Evolutionary conservation across 2,329 filamentous ascomycete genomes (phyloP).

Genomic region (Cadophora sp.): DNA sequence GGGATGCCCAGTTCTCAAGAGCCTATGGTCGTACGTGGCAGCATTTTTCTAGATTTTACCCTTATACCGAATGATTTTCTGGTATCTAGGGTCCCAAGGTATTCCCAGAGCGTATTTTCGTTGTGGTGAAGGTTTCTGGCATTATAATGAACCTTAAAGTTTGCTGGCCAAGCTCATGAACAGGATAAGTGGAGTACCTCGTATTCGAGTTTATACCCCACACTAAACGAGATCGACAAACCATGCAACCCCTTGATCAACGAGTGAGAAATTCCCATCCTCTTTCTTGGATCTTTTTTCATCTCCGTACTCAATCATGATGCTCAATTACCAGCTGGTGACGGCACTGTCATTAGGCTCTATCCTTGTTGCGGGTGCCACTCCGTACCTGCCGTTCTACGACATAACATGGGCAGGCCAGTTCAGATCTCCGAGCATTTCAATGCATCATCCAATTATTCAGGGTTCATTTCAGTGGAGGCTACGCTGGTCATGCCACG

Average conservation of each 20-base stretch:
- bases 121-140: too few relatives aligned
- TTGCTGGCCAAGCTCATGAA: not conserved
- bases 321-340: not conserved
- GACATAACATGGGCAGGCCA: not conserved
- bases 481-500: too few relatives aligned
- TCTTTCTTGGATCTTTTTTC: not conserved
- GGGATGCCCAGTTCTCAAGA: not conserved
- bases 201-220: not conserved
- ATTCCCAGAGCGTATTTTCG: too few relatives aligned
- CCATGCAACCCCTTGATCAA: not conserved
- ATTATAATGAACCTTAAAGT: too few relatives aligned
- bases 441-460: too few relatives aligned
- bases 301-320: not conserved
- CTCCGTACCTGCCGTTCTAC: not conserved
- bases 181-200: not conserved
- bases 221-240: not conserved
- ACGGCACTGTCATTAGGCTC: not conserved
- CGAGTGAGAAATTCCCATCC: not conserved
- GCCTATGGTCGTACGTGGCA: not conserved
- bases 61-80: not conserved
- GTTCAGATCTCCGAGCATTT: too few relatives aligned
- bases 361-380: not conserved
- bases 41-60: not conserved
- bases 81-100: too few relatives aligned
- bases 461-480: too few relatives aligned